A percentile compares a stretch with the other conserved stretches of the same genome.
Conservation (phyloP, 352 stramenopile genomes). For the Globisporangium echinulatum region DNA sequence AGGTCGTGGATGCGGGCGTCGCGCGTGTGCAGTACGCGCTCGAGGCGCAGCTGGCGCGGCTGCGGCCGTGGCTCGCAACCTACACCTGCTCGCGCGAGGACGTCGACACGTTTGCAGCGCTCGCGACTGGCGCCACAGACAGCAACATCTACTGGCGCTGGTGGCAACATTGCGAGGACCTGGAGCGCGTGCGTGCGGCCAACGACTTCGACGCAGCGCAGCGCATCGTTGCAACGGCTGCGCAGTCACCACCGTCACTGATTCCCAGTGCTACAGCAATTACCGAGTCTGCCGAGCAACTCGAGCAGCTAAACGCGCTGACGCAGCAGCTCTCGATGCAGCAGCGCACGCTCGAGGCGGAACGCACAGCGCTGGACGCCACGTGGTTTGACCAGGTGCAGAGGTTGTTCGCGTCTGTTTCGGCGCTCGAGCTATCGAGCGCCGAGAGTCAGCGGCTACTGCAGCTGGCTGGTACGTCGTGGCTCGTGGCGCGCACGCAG, state of each 20-base stretch:
- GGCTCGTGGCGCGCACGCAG: conserved; percentile 21
- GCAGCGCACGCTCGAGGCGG: not conserved
- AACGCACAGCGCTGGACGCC: not conserved
- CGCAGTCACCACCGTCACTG: not conserved
- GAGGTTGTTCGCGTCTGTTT: conserved; percentile 15
- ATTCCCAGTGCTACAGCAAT: not conserved
- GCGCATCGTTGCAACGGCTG: conserved; percentile 2
- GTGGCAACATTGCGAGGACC: conserved; percentile 19
- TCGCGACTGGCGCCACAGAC: conserved; percentile 10
- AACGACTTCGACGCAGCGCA: not conserved
- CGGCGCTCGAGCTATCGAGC: conserved; percentile 50
- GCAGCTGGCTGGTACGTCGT: conserved; percentile 39
- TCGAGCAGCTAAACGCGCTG: conserved; percentile 4
- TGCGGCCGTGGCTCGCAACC: conserved; percentile 31
- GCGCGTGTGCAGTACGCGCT: conserved; percentile 19
- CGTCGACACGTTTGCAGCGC: conserved; percentile 29
- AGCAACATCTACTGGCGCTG: conserved; percentile 47
- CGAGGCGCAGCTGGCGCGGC: conserved; percentile 18
- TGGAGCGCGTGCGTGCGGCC: not conserved
- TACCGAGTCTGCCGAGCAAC: conserved; percentile 5
- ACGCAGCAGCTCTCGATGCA: not conserved
- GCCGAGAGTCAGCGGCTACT: conserved; percentile 44
- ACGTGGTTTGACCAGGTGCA: conserved; percentile 11
- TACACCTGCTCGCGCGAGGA: conserved; percentile 32
- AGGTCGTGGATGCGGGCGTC: conserved; percentile 27